Evolutionary conservation across 768 basidiomycete genomes (phyloP).

Genomic region (Tulasnella sp.): DNA sequence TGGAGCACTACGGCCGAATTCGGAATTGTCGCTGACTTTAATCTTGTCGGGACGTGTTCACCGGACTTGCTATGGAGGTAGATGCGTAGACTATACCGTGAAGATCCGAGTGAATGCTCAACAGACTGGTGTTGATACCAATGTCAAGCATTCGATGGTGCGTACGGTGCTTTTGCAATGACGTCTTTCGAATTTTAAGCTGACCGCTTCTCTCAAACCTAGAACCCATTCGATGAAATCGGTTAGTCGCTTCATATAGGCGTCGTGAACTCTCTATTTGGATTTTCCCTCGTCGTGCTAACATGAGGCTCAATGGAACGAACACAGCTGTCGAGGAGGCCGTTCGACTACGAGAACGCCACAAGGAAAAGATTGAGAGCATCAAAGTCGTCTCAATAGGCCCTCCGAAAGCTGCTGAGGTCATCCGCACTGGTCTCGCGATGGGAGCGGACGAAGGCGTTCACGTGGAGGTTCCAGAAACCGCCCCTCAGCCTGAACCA

Average conservation of each 20-base stretch:
- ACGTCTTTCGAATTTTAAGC: neutral
- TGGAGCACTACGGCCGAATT: neutral
- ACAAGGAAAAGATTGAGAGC: conserved; percentile 70
- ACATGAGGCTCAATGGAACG: neutral
- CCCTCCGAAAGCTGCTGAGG: conserved; percentile 82
- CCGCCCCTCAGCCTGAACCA: conserved; percentile 72
- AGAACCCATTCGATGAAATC: conserved; percentile 99
- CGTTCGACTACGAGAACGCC: conserved; percentile 82
- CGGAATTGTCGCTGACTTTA: neutral
- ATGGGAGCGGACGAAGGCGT: conserved; percentile 95
- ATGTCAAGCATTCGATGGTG: conserved; percentile 99
- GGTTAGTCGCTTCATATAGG: conserved; percentile 48
- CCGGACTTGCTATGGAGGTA: conserved; percentile 37
- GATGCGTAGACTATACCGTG: conserved; percentile 94
- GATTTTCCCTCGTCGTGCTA: neutral
- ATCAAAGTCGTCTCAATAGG: conserved; percentile 96
- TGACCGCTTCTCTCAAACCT: neutral
- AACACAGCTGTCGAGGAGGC: conserved; percentile 90
- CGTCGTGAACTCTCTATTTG: neutral
- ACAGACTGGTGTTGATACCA: conserved; percentile 93
- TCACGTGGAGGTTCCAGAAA: conserved; percentile 82
- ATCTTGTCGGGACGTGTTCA: neutral
- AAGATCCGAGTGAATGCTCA: conserved; percentile 96
- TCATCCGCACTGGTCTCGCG: conserved; percentile 90
- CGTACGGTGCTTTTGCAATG: conserved; percentile 62